A percentile compares a stretch with the other conserved stretches of the same genome.
These are phyloP conservation scores for Stephania japonica DNA, from an alignment of 164 flowering plant genomes.

Conservation along the genomic window DNA sequence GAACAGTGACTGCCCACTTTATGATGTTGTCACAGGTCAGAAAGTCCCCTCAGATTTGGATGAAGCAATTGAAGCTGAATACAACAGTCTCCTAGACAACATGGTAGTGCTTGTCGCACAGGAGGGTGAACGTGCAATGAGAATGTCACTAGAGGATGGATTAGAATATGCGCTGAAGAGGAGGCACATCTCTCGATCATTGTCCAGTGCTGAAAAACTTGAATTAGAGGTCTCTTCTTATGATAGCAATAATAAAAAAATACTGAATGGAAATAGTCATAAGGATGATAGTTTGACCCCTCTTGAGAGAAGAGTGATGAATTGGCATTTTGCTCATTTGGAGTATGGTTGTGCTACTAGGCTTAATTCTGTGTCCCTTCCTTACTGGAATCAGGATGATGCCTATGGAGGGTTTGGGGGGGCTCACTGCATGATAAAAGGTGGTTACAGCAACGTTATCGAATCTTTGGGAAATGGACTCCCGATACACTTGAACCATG, in stretches of 20 bases:
- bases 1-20: slow-evolving; percentile 96
- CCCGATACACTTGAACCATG: slow-evolving; percentile 58
- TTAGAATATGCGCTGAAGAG: slow-evolving; percentile 77
- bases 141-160: slow-evolving; percentile 98
- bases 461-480: slow-evolving; percentile 81
- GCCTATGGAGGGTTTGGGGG: slow-evolving; percentile 99
- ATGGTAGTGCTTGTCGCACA: slow-evolving; percentile 85
- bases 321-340: slow-evolving; percentile 96
- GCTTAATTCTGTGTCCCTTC: slow-evolving; percentile 94
- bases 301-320: slow-evolving; percentile 95
- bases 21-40: slow-evolving; percentile 75
- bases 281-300: slow-evolving; percentile 61
- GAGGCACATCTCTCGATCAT: slow-evolving; percentile 45
- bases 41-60: slow-evolving; percentile 89
- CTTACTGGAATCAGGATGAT: slow-evolving; percentile 99
- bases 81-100: slow-evolving; percentile 90
- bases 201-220: slow-evolving; percentile 18
- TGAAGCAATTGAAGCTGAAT: slow-evolving; percentile 91
- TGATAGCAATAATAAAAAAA: slow-evolving; percentile 17
- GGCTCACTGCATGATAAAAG: slow-evolving; percentile 99
- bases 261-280: slow-evolving; percentile 15
- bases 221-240: slow-evolving; percentile 18
- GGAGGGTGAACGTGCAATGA: slow-evolving; percentile 72
- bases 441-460: slow-evolving; percentile 85
- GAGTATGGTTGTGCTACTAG: slow-evolving; percentile 99